phyloP scores from a whole-genome alignment of 108 stramenopile genomes.

The Skeletonema marinoi region DNA sequence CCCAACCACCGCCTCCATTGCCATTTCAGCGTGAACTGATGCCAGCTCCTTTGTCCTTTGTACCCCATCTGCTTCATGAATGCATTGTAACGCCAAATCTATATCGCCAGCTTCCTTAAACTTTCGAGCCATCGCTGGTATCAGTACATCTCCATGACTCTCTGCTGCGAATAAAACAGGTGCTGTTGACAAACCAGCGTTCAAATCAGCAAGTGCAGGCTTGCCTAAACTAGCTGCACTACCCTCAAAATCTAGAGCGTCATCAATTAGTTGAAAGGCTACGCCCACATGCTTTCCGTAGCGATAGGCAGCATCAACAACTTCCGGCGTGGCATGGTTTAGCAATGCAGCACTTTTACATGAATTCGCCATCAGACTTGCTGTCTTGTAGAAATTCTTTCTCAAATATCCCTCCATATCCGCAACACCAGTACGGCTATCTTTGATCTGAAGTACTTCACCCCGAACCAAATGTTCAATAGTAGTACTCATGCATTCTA shows the following conservation, averaged over 20 bases:
- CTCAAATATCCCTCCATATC: slow-evolving; percentile 84
- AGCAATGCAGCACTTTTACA: slow-evolving; percentile 93
- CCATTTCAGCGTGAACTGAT: slow-evolving; percentile 90
- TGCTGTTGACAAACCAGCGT: slow-evolving; percentile 94
- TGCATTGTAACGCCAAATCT: slow-evolving; percentile 68
- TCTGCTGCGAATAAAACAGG: slow-evolving; percentile 96
- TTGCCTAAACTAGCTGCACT: slow-evolving; percentile 85
- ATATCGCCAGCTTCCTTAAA: slow-evolving; percentile 90
- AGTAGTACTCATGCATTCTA: slow-evolving; percentile 96
- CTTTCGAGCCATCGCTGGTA: slow-evolving; percentile 85
- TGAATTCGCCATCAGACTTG: slow-evolving; percentile 96
- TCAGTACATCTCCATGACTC: slow-evolving; percentile 66
- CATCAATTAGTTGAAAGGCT: slow-evolving; percentile 98
- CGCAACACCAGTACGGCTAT: slow-evolving; percentile 55
- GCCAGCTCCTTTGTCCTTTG: slow-evolving; percentile 91
- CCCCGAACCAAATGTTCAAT: slow-evolving; percentile 98
- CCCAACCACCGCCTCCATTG: slow-evolving; percentile 77
- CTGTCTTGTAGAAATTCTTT: slow-evolving; percentile 99
- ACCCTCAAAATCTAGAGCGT: slow-evolving; percentile 97
- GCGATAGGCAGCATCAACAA: slow-evolving; percentile 74
- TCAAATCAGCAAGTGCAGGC: slow-evolving; percentile 92
- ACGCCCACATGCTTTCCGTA: slow-evolving; percentile 98
- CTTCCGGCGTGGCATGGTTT: slow-evolving; percentile 60
- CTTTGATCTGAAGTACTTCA: slow-evolving; percentile 95
- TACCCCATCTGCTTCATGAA: slow-evolving; percentile 68